phyloP scores from a whole-genome alignment of 345 rosid species.

The Brassica cretica region DNA sequence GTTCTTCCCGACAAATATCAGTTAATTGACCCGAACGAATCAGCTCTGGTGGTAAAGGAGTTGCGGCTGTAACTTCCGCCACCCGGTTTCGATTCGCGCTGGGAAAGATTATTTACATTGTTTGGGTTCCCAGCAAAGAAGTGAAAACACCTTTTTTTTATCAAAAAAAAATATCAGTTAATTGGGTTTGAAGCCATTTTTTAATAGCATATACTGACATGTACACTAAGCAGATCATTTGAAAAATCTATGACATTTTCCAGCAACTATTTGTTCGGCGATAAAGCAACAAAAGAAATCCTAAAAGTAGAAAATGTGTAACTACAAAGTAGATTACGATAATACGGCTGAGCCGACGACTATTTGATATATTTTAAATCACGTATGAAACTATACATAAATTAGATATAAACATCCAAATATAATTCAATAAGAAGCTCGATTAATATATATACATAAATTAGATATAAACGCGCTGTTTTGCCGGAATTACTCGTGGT shows the following conservation, averaged over 20 bases:
- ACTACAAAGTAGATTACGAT: constrained; percentile 11
- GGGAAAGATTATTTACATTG: too few species aligned
- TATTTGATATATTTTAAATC: not conserved
- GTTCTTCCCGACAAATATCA: not conserved
- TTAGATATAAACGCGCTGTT: too few species aligned
- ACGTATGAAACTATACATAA: not conserved
- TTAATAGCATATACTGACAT: not conserved
- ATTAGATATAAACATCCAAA: not conserved
- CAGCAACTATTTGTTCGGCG: not conserved
- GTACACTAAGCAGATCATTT: not conserved
- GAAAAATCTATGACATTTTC: constrained; percentile 4
- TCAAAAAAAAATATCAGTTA: not conserved
- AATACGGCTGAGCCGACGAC: constrained; percentile 8
- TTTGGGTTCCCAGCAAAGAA: too few species aligned
- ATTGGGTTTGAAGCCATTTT: too few species aligned
- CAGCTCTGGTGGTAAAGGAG: too few species aligned
- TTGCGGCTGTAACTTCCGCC: too few species aligned
- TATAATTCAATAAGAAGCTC: not conserved
- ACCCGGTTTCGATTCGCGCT: too few species aligned
- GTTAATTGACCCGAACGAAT: not conserved
- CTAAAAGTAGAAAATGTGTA: constrained; percentile 10
- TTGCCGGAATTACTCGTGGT: too few species aligned
- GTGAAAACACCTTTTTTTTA: too few species aligned
- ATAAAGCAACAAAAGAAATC: constrained; percentile 7
- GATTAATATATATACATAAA: not conserved